Base-by-base conservation (phyloP, 2,329 filamentous ascomycete species). In the Aspergillus ruber region DNA sequence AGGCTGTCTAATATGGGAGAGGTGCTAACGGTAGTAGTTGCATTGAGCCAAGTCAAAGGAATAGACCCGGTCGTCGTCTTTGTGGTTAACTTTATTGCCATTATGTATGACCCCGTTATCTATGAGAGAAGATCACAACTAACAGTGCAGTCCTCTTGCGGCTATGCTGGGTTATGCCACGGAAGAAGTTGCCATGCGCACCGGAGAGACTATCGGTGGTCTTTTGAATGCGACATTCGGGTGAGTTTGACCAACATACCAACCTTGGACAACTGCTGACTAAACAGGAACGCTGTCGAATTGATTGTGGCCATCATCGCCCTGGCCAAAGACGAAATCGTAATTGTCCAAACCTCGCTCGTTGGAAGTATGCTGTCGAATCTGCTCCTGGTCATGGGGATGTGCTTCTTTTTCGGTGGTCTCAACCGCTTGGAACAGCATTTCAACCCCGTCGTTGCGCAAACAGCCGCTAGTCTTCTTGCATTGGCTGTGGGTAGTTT, bases 361-460 rank as follows among this genome's bases (percentile, higher is more conserved):
- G 88, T 96, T 52, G 90, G 90, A 47, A 90, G 85, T 67, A 95
- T 96, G 66, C 75, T 96, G 18, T 95, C 90, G 38, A 96, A 96
- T 64, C 69, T 97, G 49, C 79, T 95, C 3, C 80, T 95, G 12
- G 88, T 95, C 44, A 74, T 95, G 75, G 90, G 89, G 47, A 94
- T 90, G 82, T 93, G 85, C 65, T 96, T 94, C 76, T 93, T 95
- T 73, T 85, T 88, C 51, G 90, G 88, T 43, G 89, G 89, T 3
- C 66, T 94, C 56, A 84, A 86, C 50, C 82, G 90, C 23, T 63
- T 80, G 23, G 86, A 94, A 64, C 91, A 96, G 66, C 84, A 82
- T 67, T 97, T 96, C 79, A 95, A 96, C 73, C 82, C 86, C 29
- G 91, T 88, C 0, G 90, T 96, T 6, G 90, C 90, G 0, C 90